Conservation (phyloP, 257 asterid genomes). For the Rauvolfia tetraphylla region DNA sequence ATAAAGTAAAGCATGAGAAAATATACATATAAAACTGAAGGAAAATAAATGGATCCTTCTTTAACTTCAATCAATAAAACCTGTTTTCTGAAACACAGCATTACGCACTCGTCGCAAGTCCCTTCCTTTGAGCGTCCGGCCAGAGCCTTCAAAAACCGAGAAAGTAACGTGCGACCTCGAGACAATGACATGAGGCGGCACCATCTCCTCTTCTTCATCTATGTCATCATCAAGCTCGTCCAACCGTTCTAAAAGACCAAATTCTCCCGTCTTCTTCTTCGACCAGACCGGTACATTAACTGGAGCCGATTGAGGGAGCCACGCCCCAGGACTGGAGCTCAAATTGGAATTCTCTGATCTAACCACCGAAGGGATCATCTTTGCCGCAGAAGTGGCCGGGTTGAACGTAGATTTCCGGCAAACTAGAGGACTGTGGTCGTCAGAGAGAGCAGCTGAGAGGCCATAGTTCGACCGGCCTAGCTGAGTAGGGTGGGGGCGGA, state of each 20-base stretch:
- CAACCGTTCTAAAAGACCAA: slow-evolving; percentile 24
- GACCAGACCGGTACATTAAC: slow-evolving; percentile 78
- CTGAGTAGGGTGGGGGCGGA: slow-evolving; percentile 23
- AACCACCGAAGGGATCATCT: slow-evolving; percentile 25
- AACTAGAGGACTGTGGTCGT: slow-evolving; percentile 38
- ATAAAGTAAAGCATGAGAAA: neutral
- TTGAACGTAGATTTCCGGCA: slow-evolving; percentile 50
- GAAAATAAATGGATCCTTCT: neutral
- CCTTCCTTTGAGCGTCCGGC: slow-evolving; percentile 86
- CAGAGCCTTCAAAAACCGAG: slow-evolving; percentile 91
- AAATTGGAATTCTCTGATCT: slow-evolving; percentile 35
- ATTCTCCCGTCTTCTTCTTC: slow-evolving; percentile 20
- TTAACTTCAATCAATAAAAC: slow-evolving; percentile 60
- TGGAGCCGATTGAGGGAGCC: slow-evolving; percentile 76
- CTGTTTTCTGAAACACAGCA: slow-evolving; percentile 88
- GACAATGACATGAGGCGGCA: slow-evolving; percentile 95
- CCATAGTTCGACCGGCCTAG: slow-evolving; percentile 42
- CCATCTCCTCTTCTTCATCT: slow-evolving; percentile 52
- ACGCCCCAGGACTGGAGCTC: slow-evolving; percentile 15
- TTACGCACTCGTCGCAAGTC: slow-evolving; percentile 76
- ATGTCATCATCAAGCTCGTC: slow-evolving; percentile 46
- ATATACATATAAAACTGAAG: neutral
- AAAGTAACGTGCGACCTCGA: slow-evolving; percentile 82
- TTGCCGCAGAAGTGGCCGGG: slow-evolving; percentile 33
- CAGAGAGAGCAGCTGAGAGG: slow-evolving; percentile 60